Evolutionary conservation across 805 yeast species (phyloP).

Genomic region (Ogataea nitratoaversa): DNA sequence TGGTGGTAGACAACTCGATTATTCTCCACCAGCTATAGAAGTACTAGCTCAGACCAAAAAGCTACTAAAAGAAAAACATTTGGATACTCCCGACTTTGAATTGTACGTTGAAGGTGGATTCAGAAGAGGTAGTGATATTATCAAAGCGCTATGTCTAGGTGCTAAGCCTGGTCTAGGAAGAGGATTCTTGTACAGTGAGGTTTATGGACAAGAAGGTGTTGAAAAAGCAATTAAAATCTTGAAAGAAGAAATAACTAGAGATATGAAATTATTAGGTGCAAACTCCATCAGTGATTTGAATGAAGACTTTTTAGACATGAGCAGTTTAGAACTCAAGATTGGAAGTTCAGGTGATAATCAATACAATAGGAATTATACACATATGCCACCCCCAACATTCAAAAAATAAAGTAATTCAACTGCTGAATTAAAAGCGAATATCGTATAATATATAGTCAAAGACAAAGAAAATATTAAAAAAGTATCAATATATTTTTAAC

Average conservation of each 20-base stretch:
- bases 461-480: not conserved
- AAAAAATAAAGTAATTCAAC: slow-evolving; percentile 6
- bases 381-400: slow-evolving; percentile 31
- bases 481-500: too few relatives aligned
- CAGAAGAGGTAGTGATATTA: slow-evolving; percentile 39
- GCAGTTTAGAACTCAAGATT: slow-evolving; percentile 58
- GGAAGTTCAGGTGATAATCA: slow-evolving; percentile 53
- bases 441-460: slow-evolving; percentile 33
- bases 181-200: slow-evolving; percentile 72
- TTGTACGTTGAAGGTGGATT: slow-evolving; percentile 48
- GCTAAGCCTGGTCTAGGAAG: slow-evolving; percentile 66
- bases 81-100: slow-evolving; percentile 49
- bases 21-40: slow-evolving; percentile 56
- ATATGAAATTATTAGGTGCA: slow-evolving; percentile 63
- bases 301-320: slow-evolving; percentile 49
- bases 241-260: slow-evolving; percentile 52
- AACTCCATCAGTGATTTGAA: slow-evolving; percentile 29
- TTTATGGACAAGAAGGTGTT: slow-evolving; percentile 77
- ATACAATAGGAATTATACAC: slow-evolving; percentile 40
- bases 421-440: too few relatives aligned
- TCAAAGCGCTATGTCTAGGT: slow-evolving; percentile 41
- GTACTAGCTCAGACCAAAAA: slow-evolving; percentile 53
- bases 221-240: slow-evolving; percentile 54
- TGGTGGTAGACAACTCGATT: slow-evolving; percentile 71
- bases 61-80: slow-evolving; percentile 35